Evolutionary conservation across 2,329 filamentous ascomycete genomes (phyloP).

Genomic region (Thermoascus crustaceus): DNA sequence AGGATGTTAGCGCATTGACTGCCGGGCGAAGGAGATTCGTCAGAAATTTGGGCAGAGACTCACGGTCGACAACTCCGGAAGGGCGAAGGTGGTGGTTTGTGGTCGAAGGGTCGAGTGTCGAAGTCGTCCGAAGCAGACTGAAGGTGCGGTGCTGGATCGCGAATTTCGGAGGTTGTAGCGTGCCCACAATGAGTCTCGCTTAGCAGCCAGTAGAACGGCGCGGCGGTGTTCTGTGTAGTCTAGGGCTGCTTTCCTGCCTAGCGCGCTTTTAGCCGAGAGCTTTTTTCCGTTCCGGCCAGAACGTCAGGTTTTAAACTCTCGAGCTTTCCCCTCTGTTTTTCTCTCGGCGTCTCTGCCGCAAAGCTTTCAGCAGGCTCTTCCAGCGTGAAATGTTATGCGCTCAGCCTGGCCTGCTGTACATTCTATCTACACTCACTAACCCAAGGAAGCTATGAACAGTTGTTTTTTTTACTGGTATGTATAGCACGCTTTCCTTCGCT

Average conservation of each 20-base stretch:
- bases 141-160: slow-evolving; percentile 22
- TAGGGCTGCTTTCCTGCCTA: slow-evolving; percentile 25
- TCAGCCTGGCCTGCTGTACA: neutral
- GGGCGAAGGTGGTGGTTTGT: slow-evolving; percentile 28
- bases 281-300: slow-evolving; percentile 19
- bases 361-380: too few relatives aligned
- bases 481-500: slow-evolving; percentile 7
- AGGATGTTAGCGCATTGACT: slow-evolving; percentile 6
- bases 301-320: slow-evolving; percentile 15
- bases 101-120: slow-evolving; percentile 35
- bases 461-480: slow-evolving; percentile 19
- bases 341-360: slow-evolving; percentile 7
- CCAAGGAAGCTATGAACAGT: neutral
- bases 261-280: neutral
- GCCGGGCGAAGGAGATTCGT: slow-evolving; percentile 4
- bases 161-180: slow-evolving; percentile 31
- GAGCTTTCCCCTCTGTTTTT: slow-evolving; percentile 13
- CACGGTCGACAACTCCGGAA: slow-evolving; percentile 35
- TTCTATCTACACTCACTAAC: neutral
- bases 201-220: slow-evolving; percentile 28
- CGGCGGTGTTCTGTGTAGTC: slow-evolving; percentile 16
- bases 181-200: slow-evolving; percentile 34
- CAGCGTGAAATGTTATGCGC: too few relatives aligned
- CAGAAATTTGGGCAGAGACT: slow-evolving; percentile 18
- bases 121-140: slow-evolving; percentile 27